Evolutionary conservation across 306 rosid genomes (phyloP), one percentile per base, ranked within the genome.

Genomic region (Dalbergia cochinchinensis): DNA sequence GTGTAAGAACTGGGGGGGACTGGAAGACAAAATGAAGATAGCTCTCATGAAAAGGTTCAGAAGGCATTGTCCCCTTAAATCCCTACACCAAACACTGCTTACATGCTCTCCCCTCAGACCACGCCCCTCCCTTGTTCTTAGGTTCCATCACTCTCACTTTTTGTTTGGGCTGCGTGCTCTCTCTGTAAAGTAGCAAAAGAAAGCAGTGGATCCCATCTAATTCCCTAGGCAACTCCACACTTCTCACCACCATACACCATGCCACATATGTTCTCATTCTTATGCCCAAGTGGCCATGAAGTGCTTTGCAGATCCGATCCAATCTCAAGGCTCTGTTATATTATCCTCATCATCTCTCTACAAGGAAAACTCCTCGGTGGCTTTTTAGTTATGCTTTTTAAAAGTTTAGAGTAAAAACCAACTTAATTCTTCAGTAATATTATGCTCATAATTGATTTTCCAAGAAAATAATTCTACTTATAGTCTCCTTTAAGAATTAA

Each of bases 61-160:
- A 84, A 60, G 75, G 72, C 8, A 77, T 4, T 94, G 98, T 92
- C 90, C 86, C 97, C 94, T 84, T 61, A 14, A 76, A 82, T 42
- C 86, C 92, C 88, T 54, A 88, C 97, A 92, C 4, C 0, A 60
- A 16, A 3, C 66, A 53, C 94, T 83, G 90, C 77, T 61, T 71
- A 71, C 44, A 78, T 85, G 84, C 83, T 77, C 85, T 86, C 88
- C 82, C 88, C 74, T 86, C 85, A 71, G 76, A 65, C 89, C 94
- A 89, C 90, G 92, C 91, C 86, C 77, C 39, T 15, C 53, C 61
- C 14, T 8, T 26, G 5, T 65, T 44, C 77, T 67, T 69, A 62
- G 81, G 72, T 59, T 67, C 78, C 53, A 53, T 87, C 89, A 11
- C 87, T 78, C 74, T 82, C 90, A 69, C 84, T 83, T 68, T 74